Base-by-base conservation (phyloP, 2,329 filamentous ascomycete genomes). In the Fusarium goolgardi region DNA sequence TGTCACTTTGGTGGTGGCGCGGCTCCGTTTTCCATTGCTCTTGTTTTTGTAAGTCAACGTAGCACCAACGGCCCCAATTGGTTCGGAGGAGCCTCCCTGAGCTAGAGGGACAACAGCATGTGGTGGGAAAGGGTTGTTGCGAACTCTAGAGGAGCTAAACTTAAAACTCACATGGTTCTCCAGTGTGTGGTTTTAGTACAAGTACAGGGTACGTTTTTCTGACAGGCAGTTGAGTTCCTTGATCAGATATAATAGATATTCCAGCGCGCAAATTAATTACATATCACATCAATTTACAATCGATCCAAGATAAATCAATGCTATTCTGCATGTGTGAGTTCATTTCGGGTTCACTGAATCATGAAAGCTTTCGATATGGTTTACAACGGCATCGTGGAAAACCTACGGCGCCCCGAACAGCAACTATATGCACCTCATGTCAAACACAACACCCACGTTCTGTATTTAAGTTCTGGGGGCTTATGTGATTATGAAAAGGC, bases 71-170 rank as follows among this genome's bases (percentile, higher is more conserved):
- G 34, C 23, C 60, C 20, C 54, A 31, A 65, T 60, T 59, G 60
- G 61, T 32, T 34, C 60, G 35, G 31, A 47, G 34, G 41, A 53
- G 32, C 32, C 29, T 37, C 34, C n/a, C 35, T 15, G 21, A 45
- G 34, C 52, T 63, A 63, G 39, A 27, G 21, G 41, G 46, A 45
- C 35, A 39, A 18, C 39, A 60, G 55, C 31, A 46, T 46, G 40
- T 53, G 35, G 53, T 64, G 61, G 61, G 60, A 64, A 64, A 64
- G 61, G 61, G 61, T 64, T 64, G 45, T 59, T 64, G 29, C 21
- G 43, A 53, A 21, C 32, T 51, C n/a, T 21, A 39, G n/a, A 35
- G 25, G 35, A 65, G 41, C 46, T 64, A 65, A 64, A 65, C 60
- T 64, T 54, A 62, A 31, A 53, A 53, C 39, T 35, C 49, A 27